These are phyloP conservation scores for Pyrenochaeta sp. DNA, from an alignment of 2,329 filamentous ascomycete genomes.

Conservation along the genomic window DNA sequence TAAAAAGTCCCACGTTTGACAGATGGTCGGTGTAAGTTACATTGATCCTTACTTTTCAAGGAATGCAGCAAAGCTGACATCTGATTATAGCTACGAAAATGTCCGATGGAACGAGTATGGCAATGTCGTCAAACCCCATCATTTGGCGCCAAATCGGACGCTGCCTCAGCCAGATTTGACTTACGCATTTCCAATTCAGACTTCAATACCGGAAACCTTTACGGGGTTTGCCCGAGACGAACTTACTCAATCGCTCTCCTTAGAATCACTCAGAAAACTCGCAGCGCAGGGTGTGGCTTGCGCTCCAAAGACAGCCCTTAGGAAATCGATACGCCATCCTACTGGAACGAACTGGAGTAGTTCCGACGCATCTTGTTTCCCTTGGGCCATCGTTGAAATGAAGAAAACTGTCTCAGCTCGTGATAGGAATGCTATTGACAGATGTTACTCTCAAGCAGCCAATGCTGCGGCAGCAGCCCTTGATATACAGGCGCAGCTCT, in stretches of 20 bases:
- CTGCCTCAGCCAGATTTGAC: conserved; percentile 10
- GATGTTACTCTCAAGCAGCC: conserved; percentile 17
- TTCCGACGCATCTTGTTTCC: conserved; percentile 9
- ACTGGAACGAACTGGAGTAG: background rate
- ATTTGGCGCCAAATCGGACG: background rate
- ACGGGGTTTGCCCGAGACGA: conserved; percentile 7
- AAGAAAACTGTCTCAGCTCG: conserved; percentile 1
- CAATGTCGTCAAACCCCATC: background rate
- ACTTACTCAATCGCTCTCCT: conserved; percentile 1
- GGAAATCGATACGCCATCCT: background rate
- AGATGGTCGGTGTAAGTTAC: conserved; percentile 7
- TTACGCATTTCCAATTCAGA: conserved; percentile 11
- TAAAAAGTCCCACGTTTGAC: conserved; percentile 5
- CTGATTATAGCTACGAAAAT: conserved; percentile 4
- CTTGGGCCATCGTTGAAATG: conserved; percentile 17
- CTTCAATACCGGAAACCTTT: background rate
- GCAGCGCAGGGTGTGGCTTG: conserved; percentile 1
- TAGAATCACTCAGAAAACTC: conserved; percentile 1
- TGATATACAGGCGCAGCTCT: conserved; percentile 9
- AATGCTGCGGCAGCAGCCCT: conserved; percentile 16
- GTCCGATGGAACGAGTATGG: conserved; percentile 5
- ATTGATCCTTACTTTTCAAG: background rate
- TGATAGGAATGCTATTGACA: background rate
- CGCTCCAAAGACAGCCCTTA: conserved; percentile 9
- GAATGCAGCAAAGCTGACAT: background rate